phyloP scores from a whole-genome alignment of 2,329 filamentous ascomycete genomes.

The Zarea fungicola region DNA sequence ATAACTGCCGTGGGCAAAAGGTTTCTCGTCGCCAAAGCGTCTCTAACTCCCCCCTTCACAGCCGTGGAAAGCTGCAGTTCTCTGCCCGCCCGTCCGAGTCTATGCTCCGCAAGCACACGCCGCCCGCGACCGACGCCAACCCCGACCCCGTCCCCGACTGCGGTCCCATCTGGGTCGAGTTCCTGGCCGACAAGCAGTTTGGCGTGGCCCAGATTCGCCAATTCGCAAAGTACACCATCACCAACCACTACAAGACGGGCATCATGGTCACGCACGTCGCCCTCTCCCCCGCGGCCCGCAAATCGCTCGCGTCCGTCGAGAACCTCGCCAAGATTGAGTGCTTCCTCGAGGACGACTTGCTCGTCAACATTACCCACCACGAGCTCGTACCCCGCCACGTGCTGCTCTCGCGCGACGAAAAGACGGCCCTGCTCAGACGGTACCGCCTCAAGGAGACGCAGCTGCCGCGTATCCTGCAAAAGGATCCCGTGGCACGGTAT shows the following conservation, averaged over 20 bases:
- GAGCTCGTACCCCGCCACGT: conserved; percentile 94
- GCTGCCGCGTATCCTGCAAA: conserved; percentile 83
- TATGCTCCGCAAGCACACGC: conserved; percentile 82
- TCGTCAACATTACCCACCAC: conserved; percentile 98
- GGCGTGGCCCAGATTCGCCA: conserved; percentile 89
- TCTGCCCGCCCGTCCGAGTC: conserved; percentile 75
- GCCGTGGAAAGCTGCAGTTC: conserved; percentile 80
- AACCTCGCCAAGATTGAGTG: conserved; percentile 80
- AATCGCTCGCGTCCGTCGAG: conserved; percentile 74
- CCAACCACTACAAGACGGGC: conserved; percentile 80
- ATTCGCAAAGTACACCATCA: conserved; percentile 77
- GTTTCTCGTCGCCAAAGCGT: background rate
- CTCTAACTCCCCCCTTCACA: conserved; percentile 32
- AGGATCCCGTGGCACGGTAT: conserved; percentile 90
- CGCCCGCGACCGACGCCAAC: conserved; percentile 61
- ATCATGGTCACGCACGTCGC: conserved; percentile 82
- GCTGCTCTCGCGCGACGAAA: conserved; percentile 84
- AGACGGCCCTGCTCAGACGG: conserved; percentile 74
- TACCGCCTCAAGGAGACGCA: conserved; percentile 98
- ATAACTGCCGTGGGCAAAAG: too few species aligned
- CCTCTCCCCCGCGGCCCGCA: conserved; percentile 81
- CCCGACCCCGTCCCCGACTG: conserved; percentile 68
- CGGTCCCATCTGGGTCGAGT: conserved; percentile 90
- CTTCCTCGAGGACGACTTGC: conserved; percentile 90
- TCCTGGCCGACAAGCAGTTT: conserved; percentile 72